Conservation (phyloP, 1,139 yeast genomes). For the Suhomyces guaymorum region DNA sequence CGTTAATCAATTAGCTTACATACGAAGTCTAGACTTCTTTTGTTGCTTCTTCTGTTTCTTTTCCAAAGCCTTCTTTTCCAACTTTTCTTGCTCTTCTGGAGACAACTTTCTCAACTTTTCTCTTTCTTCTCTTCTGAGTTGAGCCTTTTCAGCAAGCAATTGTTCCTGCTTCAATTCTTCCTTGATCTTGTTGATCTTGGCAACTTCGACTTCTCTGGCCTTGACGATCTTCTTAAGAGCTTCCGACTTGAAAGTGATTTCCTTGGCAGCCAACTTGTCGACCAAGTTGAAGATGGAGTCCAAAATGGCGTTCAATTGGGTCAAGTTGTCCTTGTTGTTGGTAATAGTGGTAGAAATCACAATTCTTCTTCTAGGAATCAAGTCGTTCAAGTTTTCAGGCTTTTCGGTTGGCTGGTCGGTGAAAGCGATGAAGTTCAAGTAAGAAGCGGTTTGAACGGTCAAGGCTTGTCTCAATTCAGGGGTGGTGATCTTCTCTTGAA, state of each 20-base stretch:
- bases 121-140: slow-evolving; percentile 63
- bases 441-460: slow-evolving; percentile 52
- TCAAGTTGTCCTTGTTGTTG: slow-evolving; percentile 44
- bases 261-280: slow-evolving; percentile 52
- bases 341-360: slow-evolving; percentile 54
- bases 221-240: slow-evolving; percentile 71
- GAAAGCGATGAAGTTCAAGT: slow-evolving; percentile 68
- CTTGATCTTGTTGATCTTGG: slow-evolving; percentile 56
- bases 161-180: slow-evolving; percentile 70
- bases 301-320: slow-evolving; percentile 49
- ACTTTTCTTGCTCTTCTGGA: slow-evolving; percentile 73
- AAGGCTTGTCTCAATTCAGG: slow-evolving; percentile 50
- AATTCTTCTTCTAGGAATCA: slow-evolving; percentile 56
- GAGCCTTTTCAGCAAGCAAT: slow-evolving; percentile 65
- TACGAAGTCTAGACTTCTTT: slow-evolving; percentile 44
- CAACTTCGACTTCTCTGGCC: slow-evolving; percentile 68
- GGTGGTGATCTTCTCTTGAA: slow-evolving; percentile 64
- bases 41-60: slow-evolving; percentile 45
- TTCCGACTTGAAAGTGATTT: slow-evolving; percentile 59
- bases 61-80: slow-evolving; percentile 62
- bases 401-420: slow-evolving; percentile 78
- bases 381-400: slow-evolving; percentile 57
- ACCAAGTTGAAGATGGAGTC: slow-evolving; percentile 53
- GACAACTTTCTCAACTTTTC: slow-evolving; percentile 57
- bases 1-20: slow-evolving; percentile 26